Evolutionary conservation across 768 basidiomycete genomes (phyloP), one percentile per base, ranked within the genome.

Genomic region (Leucosporidium creatinivorum): DNA sequence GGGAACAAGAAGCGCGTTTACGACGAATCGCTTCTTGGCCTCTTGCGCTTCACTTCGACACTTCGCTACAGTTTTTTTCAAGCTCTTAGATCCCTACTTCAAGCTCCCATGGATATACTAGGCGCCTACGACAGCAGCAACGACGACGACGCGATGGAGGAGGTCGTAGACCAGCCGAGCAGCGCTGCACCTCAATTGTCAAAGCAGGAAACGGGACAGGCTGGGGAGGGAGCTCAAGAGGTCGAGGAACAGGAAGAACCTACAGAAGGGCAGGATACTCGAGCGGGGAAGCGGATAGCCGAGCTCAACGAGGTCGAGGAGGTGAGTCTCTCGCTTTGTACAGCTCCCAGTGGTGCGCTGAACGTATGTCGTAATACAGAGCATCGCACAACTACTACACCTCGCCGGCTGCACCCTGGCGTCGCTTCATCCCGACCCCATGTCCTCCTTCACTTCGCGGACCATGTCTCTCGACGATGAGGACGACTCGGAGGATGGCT

Each of bases 391-490:
- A 0, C 39, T 71, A 9, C 48, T 71, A 0, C 70, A 71, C 48
- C 68, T 71, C 36, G 70, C 70, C 8, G 70, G 70, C 39, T 71
- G 70, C 25, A 62, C 70, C 13, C 66, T 71, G 58, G 70, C 70
- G 21, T 60, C 67, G 0, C 57, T 71, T 1, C 70, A 71, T 26
- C 66, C 70, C 19, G 70, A 71, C 23, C 70, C 70, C 3, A 31
- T 71, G 23, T 60, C 61, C 26, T 56, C 56, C 19, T 71, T 71
- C 50, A 71, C 70, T 28, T 33, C 58, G 6, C 54, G 67, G 28
- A 67, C 68, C 21, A 31, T 68, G 39, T 63, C 58, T 1, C 28
- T 39, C 21, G 66, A 68, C 28, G 70, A 67, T 17, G 69, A 61
- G n/a, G n/a, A n/a, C 30, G 56, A 58, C 10, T 58, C 31, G 0